Base-by-base conservation (phyloP, 202 grass and related monocot genomes). In the Hordeum pubiflorum region DNA sequence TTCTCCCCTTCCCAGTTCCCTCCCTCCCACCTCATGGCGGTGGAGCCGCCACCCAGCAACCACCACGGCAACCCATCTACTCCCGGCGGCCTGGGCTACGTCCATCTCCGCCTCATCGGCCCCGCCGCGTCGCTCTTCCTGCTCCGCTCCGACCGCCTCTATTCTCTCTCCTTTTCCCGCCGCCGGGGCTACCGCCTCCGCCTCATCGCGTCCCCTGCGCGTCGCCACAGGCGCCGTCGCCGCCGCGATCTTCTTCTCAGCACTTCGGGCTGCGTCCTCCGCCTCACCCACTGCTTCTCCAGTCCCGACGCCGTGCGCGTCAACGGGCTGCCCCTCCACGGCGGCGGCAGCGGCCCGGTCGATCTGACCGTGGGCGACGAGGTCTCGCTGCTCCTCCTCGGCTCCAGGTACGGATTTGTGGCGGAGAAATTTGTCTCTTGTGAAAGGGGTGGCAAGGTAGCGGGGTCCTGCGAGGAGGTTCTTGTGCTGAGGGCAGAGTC, bases 291-390 rank as follows among this genome's bases (percentile, higher is more conserved):
- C 13, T 41, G 76, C 27, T 76, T 58, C 74, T 39, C 36, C 37
- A 15, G 58, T 6, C 63, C 62, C 12, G 57, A 70, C 5, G 79
- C 66, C n/a, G 82, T 86, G 41, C 85, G 84, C 26, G 57, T 97
- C 80, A 93, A 93, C 54, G 87, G 85, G 17, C 77, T 65, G 15
- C 63, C 87, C 40, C 46, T 97, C 20, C 80, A 67, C 59, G 52
- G 4, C 58, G 15, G 23, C 18, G 34, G 13, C n/a, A n/a, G n/a
- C n/a, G 81, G 56, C 6, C 80, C 79, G 0, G 80, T 59, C 41
- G 85, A 93, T 66, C 62, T 97, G 73, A 63, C 58, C 9, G 86
- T 92, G 17, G 91, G 91, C 68, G 87, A 97, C 64, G 89, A 84
- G 80, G 71, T 93, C 12, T 88, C 86, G 36, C 13, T 93, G 39